A percentile compares a stretch with the other conserved stretches of the same genome.
Evolutionary conservation across 257 asterid species (phyloP).

Genomic region (Cynanchum wilfordii): DNA sequence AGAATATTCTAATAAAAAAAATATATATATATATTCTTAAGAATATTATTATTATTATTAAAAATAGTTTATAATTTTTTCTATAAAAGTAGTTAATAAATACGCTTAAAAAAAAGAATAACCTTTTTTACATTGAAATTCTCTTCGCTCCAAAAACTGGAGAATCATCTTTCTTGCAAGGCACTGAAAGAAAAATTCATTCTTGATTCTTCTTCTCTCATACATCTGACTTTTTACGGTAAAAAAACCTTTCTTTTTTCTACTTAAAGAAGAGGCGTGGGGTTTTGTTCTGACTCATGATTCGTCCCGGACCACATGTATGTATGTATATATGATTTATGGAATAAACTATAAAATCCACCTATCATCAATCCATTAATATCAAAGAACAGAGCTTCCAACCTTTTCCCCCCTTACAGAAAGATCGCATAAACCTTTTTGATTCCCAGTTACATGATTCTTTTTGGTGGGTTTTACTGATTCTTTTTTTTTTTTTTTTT

Average conservation of each 20-base stretch:
- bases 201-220: background rate
- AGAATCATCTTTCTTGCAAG: background rate
- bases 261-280: background rate
- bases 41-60: too few relatives aligned
- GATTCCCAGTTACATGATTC: background rate
- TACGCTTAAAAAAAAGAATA: too few relatives aligned
- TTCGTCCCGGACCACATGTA: background rate
- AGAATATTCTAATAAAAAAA: too few relatives aligned
- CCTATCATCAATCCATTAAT: background rate
- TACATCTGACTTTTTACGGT: background rate
- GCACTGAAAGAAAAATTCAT: background rate
- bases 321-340: too few relatives aligned
- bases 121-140: background rate
- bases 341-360: background rate
- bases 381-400: too few relatives aligned
- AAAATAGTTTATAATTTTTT: too few relatives aligned
- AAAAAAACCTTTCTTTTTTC: background rate
- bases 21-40: too few relatives aligned
- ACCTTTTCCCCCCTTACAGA: background rate
- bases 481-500: too few relatives aligned
- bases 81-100: too few relatives aligned
- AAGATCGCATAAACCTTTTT: constrained; percentile 8
- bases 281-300: background rate
- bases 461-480: background rate
- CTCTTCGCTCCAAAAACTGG: background rate